Evolutionary conservation across 2,329 filamentous ascomycete genomes (phyloP), one percentile per base, ranked within the genome.

Genomic region (Fusarium siculi): DNA sequence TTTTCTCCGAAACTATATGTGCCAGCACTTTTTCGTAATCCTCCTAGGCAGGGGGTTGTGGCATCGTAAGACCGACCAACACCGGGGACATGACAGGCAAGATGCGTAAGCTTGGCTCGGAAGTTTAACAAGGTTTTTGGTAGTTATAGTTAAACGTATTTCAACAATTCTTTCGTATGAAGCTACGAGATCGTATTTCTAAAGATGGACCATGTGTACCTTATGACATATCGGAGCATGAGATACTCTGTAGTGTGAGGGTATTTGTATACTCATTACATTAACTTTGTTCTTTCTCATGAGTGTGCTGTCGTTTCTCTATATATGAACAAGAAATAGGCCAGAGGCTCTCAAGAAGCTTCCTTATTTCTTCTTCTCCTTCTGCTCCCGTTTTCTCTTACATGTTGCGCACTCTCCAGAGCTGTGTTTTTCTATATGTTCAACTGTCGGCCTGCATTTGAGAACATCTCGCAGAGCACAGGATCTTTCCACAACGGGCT

Each of bases 231-330:
- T n/a, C 3, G 7, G 0, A 34, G 12, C 11, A 23, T 23, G 47
- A 34, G 16, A 19, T 34, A n/a, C n/a, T n/a, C n/a, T n/a, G n/a
- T n/a, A 19, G n/a, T 19, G 30, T 3, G 8, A 23, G 1, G 3
- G 0, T 10, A 1, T 14, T 34, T 9, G 47, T 9, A 7, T 7
- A 8, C 9, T 21, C 5, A 18, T 12, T 46, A 28, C 4, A 15
- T 46, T 5, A 4, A 15, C 12, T 21, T 18, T 28, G 8, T 19
- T 4, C 18, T 10, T 7, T 3, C 9, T 9, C 0, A 4, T 6
- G 2, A 23, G 4, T 18, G 10, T 14, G 4, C 4, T 19, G 11
- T 18, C 2, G 1, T 2, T 9, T 7, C 15, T 10, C 11, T 2
- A n/a, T 19, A 0, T 23, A 9, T 23, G 5, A 5, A 23, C 2